Conservation (phyloP, 352 stramenopile species). For the Globisporangium acanthophoron region DNA sequence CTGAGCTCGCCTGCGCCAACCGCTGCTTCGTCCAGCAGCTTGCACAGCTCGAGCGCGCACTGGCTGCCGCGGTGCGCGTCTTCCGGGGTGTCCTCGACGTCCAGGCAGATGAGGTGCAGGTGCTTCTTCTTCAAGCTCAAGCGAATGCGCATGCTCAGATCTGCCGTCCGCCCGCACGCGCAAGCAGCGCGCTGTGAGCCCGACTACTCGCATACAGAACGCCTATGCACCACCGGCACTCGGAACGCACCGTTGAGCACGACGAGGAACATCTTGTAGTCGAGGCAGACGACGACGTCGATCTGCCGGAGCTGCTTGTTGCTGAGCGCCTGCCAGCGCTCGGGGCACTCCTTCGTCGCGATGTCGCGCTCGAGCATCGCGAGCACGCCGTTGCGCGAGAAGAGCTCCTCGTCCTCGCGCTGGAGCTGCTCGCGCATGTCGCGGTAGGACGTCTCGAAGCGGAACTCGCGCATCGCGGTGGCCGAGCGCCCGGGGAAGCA, state of each 20-base stretch:
- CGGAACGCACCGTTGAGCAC: conserved; percentile 48
- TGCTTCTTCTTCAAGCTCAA: conserved; percentile 43
- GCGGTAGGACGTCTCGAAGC: conserved; percentile 68
- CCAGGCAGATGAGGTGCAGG: conserved; percentile 77
- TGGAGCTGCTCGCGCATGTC: conserved; percentile 50
- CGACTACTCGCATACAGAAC: not conserved
- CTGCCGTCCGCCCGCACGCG: conserved; percentile 10
- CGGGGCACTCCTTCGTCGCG: conserved; percentile 51
- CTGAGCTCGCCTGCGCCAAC: conserved; percentile 20
- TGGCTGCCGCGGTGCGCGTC: conserved; percentile 44
- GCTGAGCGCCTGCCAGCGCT: conserved; percentile 72
- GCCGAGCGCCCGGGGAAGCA: conserved; percentile 44
- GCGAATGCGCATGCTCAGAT: conserved; percentile 46
- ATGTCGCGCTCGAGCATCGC: conserved; percentile 72
- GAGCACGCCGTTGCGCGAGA: conserved; percentile 59
- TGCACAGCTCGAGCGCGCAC: conserved; percentile 50
- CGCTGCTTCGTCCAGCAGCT: conserved; percentile 27
- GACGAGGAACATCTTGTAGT: conserved; percentile 74
- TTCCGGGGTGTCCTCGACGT: conserved; percentile 68
- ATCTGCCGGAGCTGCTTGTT: conserved; percentile 56
- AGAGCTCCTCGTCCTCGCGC: conserved; percentile 43
- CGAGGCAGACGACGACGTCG: conserved; percentile 77
- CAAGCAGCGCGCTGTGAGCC: not conserved
- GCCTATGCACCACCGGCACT: not conserved
- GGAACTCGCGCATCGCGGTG: conserved; percentile 36